phyloP scores from a whole-genome alignment of 495 filamentous ascomycete genomes.

The Rusavskia elegans region DNA sequence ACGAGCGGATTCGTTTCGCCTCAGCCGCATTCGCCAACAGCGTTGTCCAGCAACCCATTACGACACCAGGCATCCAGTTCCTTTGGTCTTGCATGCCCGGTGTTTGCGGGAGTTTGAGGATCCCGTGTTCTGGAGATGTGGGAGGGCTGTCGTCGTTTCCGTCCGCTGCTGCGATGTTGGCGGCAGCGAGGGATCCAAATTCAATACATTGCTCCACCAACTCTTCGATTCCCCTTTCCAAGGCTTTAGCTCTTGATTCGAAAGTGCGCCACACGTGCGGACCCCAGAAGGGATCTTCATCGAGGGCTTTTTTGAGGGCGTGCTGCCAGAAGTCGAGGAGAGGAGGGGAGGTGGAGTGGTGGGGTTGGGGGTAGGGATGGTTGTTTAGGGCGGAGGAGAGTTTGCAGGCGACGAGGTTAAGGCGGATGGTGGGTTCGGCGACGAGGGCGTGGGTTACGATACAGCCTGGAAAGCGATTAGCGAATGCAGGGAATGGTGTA shows the following conservation, averaged over 20 bases:
- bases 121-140: background rate
- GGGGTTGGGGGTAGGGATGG: conserved; percentile 16
- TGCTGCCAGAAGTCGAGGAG: conserved; percentile 39
- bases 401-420: conserved; percentile 44
- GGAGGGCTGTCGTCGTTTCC: background rate
- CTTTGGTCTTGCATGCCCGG: background rate
- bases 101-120: background rate
- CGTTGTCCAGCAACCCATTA: conserved; percentile 7
- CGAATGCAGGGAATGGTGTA: background rate
- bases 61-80: conserved; percentile 8
- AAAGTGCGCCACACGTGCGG: conserved; percentile 38
- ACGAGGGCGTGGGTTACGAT: conserved; percentile 35
- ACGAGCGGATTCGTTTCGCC: background rate
- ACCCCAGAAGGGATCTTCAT: conserved; percentile 41
- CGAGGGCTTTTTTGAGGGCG: conserved; percentile 34
- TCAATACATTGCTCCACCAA: conserved; percentile 38
- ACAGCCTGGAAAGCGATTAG: conserved; percentile 21
- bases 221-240: conserved; percentile 36
- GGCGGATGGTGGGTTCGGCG: conserved; percentile 43
- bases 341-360: conserved; percentile 16
- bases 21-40: conserved; percentile 5
- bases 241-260: conserved; percentile 31
- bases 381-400: conserved; percentile 53
- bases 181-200: conserved; percentile 11
- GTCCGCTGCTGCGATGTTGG: no score